Base-by-base conservation (phyloP, 768 basidiomycete genomes). In the Calocera viscosa region DNA sequence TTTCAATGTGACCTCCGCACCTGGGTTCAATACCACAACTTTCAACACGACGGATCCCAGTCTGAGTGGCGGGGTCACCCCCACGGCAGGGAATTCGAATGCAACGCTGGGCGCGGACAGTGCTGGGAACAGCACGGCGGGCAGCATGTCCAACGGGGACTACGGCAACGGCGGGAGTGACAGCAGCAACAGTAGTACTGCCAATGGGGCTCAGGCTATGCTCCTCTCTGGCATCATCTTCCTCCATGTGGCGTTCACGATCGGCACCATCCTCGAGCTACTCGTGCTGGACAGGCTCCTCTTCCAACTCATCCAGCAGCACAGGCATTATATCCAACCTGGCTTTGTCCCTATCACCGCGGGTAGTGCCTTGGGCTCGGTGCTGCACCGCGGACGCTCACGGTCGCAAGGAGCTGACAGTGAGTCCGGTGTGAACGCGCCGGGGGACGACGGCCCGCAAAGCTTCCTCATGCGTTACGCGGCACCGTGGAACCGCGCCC, bases 401-500 rank as follows among this genome's bases (percentile, higher is more conserved):
- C 26, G 26, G 14, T 60, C 53, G 5, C 77, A 64, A 73, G 79
- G 63, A 70, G 73, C 67, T 70, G 70, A 26, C 70, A 38, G 67
- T 38, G 35, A 65, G 67, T 66, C 34, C 24, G 68, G 70, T 12
- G 72, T 75, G 7, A 70, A 70, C 32, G 76, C 84, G 41, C 80
- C 78, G 2, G 78, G 81, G 53, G 30, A 60, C 53, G 53, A 26
- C 7, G 30, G 53, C 30, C 53, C 53, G 26, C 53, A 60, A 30
- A 60, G 53, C 30, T 60, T 60, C 53, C 53, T 60, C 5, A 60
- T 60, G 53, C 53, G 53, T 8, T 60, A 60, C 22, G 53, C 53
- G 68, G 82, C 86, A 11, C 88, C 88, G 1, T 89, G 88, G 88
- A 84, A 84, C 73, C 78, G 87, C 26, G 86, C 86, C 0, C 81